These are phyloP conservation scores for Neoscytalidium dimidiatum DNA, from an alignment of 2,329 filamentous ascomycete species.

Conservation along the genomic window DNA sequence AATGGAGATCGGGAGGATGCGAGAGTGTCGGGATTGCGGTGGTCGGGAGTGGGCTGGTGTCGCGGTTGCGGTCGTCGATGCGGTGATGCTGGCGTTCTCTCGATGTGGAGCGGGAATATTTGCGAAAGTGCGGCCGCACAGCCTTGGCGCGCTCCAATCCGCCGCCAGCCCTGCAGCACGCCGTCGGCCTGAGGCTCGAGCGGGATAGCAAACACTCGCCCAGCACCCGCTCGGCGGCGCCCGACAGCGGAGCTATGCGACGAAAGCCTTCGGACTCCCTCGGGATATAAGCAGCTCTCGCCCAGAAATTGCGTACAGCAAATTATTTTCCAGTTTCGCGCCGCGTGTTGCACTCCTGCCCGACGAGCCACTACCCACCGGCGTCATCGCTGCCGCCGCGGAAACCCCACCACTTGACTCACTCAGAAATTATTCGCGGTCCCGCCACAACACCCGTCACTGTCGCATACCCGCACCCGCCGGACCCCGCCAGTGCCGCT, in stretches of 20 bases:
- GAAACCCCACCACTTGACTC: conserved; percentile 14
- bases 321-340: background rate
- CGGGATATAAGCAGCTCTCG: background rate
- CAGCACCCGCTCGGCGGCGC: background rate
- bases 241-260: conserved; percentile 5
- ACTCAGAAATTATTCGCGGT: conserved; percentile 12
- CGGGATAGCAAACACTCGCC: background rate
- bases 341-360: background rate
- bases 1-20: background rate
- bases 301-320: no score
- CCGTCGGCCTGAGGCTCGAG: conserved; percentile 9
- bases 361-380: background rate
- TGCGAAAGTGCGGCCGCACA: conserved; percentile 16
- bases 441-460: conserved; percentile 7
- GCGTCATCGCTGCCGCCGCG: conserved; percentile 1
- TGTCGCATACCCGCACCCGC: background rate
- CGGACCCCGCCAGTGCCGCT: background rate
- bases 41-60: background rate
- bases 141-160: conserved; percentile 17
- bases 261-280: background rate
- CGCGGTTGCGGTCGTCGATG: background rate
- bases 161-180: conserved; percentile 6
- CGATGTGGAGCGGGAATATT: conserved; percentile 16
- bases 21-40: background rate
- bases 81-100: background rate